Conservation (phyloP, 352 stramenopile species). For the Peronosclerospora sorghi region DNA sequence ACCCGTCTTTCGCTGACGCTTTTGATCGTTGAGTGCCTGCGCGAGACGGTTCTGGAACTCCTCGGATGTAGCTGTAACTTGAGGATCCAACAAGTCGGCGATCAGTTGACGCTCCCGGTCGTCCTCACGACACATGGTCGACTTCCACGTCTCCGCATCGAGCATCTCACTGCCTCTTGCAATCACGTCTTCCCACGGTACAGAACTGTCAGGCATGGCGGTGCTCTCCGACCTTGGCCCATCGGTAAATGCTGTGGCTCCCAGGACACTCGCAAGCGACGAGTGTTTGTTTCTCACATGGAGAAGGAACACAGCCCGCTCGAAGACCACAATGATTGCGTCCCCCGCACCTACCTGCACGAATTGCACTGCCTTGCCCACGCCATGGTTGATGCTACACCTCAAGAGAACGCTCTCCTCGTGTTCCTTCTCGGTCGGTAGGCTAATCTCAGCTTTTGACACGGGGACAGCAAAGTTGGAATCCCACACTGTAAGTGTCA, state of each 20-base stretch:
- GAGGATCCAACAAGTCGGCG: conserved; percentile 32
- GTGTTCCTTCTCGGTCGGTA: conserved; percentile 15
- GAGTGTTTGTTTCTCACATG: conserved; percentile 65
- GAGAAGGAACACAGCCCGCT: conserved; percentile 50
- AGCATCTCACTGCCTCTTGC: conserved; percentile 22
- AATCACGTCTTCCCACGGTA: conserved; percentile 34
- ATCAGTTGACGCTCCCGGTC: conserved; percentile 45
- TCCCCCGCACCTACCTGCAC: conserved; percentile 44
- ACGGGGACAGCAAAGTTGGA: conserved; percentile 67
- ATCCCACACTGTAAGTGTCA: conserved; percentile 50
- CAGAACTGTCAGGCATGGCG: conserved; percentile 29
- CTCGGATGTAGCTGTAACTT: conserved; percentile 23
- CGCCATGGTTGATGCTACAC: conserved; percentile 11
- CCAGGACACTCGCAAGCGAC: conserved; percentile 58
- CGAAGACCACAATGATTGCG: conserved; percentile 46
- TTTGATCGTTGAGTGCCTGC: conserved; percentile 25
- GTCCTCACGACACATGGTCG: conserved; percentile 33
- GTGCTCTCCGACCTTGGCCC: not conserved
- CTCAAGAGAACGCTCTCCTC: conserved; percentile 11
- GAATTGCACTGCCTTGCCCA: conserved; percentile 40
- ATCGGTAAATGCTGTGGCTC: conserved; percentile 14
- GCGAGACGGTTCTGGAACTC: conserved; percentile 45
- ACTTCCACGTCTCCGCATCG: conserved; percentile 36
- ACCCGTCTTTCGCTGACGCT: conserved; percentile 14
- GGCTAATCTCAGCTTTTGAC: conserved; percentile 34